Base-by-base conservation (phyloP, 208 protist genomes). In the Wallacemonas sp. region DNA sequence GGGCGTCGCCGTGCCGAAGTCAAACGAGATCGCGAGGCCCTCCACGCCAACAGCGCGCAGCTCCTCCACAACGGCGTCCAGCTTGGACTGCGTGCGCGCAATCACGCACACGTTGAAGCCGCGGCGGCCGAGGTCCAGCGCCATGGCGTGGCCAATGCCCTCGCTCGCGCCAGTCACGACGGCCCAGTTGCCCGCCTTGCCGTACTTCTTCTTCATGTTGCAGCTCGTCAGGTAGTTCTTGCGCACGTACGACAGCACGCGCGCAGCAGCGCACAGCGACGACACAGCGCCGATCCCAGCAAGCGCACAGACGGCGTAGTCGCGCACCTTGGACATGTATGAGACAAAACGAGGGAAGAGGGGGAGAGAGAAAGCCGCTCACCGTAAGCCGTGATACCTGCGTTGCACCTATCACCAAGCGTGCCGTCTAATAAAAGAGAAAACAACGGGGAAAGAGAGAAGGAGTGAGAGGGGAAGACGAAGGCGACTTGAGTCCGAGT, bases 141-240 rank as follows among this genome's bases (percentile, higher is more conserved):
- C 66, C 80, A 97, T 94, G 8, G 89, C 96, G 58, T 80, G 79
- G 24, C 96, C 96, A 59, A 98, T 98, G 48, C 97, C 97, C 80
- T 97, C 95, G 32, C 91, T 94, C 6, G 94, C 93, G 34, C 96
- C 96, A 26, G 96, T 98, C 13, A 98, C 92, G 36, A 98, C 90
- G 17, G 86, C 89, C 87, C 88, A 97, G 42, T 85, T 79, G 29
- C 90, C 90, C 17, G 85, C 83, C 62, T 79, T 81, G 41, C 58
- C 73, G 71, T 92, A 91, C 39, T 73, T 78, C 48, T 77, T 76
- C 71, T 86, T 89, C 60, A 92, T 74, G 67, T 92, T 72, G 37
- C 71, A 46, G 9, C 66, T 64, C 9, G 78, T 76, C 19, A 93
- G 52, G 69, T 78, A 89, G 58, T 86, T 80, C 22, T 71, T 30